phyloP scores from a whole-genome alignment of 176 grass and related monocot genomes.

The Pontederia crassipes region DNA sequence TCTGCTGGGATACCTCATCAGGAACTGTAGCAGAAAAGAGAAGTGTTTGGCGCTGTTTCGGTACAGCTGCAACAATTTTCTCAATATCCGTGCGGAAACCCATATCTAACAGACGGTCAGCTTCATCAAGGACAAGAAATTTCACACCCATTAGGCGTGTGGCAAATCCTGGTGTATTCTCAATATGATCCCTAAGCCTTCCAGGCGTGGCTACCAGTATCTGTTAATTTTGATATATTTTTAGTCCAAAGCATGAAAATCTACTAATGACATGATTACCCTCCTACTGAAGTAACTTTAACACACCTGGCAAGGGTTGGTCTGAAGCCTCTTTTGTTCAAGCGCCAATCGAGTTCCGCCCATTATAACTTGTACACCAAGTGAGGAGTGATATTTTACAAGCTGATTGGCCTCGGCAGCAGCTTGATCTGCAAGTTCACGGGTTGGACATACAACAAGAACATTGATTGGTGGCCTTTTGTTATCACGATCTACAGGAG shows the following conservation, averaged over 20 bases:
- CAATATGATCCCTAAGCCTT: constrained; percentile 90
- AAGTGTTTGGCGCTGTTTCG: constrained; percentile 84
- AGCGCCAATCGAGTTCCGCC: constrained; percentile 63
- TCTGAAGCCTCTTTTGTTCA: constrained; percentile 70
- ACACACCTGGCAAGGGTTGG: constrained; percentile 70
- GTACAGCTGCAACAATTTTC: constrained; percentile 67
- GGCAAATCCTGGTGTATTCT: constrained; percentile 81
- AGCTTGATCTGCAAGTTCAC: constrained; percentile 86
- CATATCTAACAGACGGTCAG: constrained; percentile 93
- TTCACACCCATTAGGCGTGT: constrained; percentile 72
- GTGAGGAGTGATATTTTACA: constrained; percentile 64
- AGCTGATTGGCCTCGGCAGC: constrained; percentile 82
- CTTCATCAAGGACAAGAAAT: constrained; percentile 91
- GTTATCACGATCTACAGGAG: constrained; percentile 24
- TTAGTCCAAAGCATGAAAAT: constrained; percentile 15
- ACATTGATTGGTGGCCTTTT: constrained; percentile 71
- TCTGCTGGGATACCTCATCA: constrained; percentile 46
- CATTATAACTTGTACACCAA: constrained; percentile 83
- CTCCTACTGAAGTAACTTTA: not conserved
- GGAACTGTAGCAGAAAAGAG: constrained; percentile 95
- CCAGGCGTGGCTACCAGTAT: constrained; percentile 93
- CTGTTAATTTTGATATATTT: constrained; percentile 19
- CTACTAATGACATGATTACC: not conserved
- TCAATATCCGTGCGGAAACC: constrained; percentile 94
- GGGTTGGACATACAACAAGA: constrained; percentile 71